Evolutionary conservation across 176 grass and related monocot genomes (phyloP), one percentile per base, ranked within the genome.

Genomic region (Cenchrus purpureus): DNA sequence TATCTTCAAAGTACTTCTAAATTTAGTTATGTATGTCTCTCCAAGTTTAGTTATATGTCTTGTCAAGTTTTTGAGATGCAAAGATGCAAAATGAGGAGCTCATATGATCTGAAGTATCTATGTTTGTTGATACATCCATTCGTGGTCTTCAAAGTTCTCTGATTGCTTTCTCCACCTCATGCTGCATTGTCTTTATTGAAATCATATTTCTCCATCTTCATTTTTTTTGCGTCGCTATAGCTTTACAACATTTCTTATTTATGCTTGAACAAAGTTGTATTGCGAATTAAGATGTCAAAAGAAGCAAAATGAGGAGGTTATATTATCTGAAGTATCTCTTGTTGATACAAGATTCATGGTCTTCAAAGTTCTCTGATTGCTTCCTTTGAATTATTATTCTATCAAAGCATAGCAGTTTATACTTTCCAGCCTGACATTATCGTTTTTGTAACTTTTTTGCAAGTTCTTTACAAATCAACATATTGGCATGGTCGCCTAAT

Each of bases 281-380:
- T 53, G 13, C 6, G 51, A 5, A 49, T 53, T 69, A 19, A 53
- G 49, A 8, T 32, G 13, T 15, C 53, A 14, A 53, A 14, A 53
- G 54, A 17, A 17, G 6, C 54, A 90, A 89, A 86, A 92, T 85
- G 81, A 90, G 83, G 86, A 83, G 84, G 11, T 58, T 2, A 57
- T 60, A 52, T 61, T 54, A 82, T 90, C 84, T 81, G 76, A 87
- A 87, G 52, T 78, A 89, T 89, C 46, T 8, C 25, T 63, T 89
- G 91, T 65, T 84, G 79, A 90, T 80, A 71, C 65, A 70, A 22
- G 12, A 76, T 65, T 53, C 28, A 87, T 80, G 76, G 84, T 81
- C 87, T 90, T 84, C 87, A 90, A 92, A 90, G 91, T 92, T 92
- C 84, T 90, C 84, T 87, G 76, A 84, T 87, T 77, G 72, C 40